Base-by-base conservation (phyloP, 2,329 filamentous ascomycete genomes). In the Alternaria ethzedia region DNA sequence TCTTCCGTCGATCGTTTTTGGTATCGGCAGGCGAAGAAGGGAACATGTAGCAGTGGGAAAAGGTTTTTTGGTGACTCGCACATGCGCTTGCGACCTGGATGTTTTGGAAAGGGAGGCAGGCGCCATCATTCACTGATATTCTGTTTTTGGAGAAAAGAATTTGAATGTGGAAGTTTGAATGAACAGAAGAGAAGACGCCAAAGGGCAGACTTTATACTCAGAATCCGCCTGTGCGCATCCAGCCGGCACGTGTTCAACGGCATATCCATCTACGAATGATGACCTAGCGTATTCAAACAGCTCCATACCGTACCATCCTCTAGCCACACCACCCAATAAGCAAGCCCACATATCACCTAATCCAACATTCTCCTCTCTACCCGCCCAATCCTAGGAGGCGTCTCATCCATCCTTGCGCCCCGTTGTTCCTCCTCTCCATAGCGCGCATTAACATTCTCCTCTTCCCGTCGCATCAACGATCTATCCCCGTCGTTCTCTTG, bases 401-500 rank as follows among this genome's bases (percentile, higher is more conserved):
- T 80, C 62, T 79, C 76, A 63, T 79, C 75, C 72, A 80, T 76
- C 9, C 68, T 62, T n/a, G 70, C 70, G 3, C 25, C 15, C 44
- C 61, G 61, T 47, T 70, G 65, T 26, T 62, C 75, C 1, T 69
- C 65, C n/a, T 66, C 68, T 26, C 65, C 66, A 61, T 75, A 68
- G 32, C 78, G 63, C 54, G 70, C 64, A 8, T 67, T 58, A 6
- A 68, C 65, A 10, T 66, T 64, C 8, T 44, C 63, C 28, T 68
- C 55, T 55, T 79, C 77, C 49, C 66, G 66, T 28, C 72, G 69
- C 75, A 79, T 76, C 54, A 72, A 28, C 25, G 21, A 13, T 50
- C 64, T 46, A 57, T 68, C 63, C 73, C 77, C 25, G 60, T 71
- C 71, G 41, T 80, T 80, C 57, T 80, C 78, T 51, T 79, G 78